Evolutionary conservation across 495 filamentous ascomycete genomes (phyloP), one percentile per base, ranked within the genome.

Genomic region (Aspergillus indologenus): DNA sequence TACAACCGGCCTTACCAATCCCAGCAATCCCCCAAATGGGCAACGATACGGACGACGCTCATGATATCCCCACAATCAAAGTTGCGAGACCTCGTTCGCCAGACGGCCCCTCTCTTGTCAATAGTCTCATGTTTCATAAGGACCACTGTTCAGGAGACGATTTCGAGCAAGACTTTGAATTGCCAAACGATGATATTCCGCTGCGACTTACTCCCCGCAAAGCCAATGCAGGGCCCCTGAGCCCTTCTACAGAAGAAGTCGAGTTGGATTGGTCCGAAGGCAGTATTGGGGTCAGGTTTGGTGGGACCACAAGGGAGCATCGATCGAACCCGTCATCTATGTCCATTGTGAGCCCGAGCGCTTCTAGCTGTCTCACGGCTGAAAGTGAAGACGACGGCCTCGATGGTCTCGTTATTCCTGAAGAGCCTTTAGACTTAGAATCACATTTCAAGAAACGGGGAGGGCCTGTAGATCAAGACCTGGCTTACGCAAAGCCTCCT

Each of bases 381-480:
- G 94, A 96, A 72, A 97, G 93, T 68, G 94, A 97, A 65, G 92
- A 96, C 65, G 94, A 97, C 61, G 85, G 87, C 6, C 80, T 97
- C 45, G 87, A 92, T 59, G 93, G 93, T 22, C 80, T 98, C 18
- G 73, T 95, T 17, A 79, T 98, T 31, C 94, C 94, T 0, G 81
- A 83, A 53, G 92, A 90, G 14, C 91, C 89, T 34, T 71, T 98
- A 17, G 84, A 96, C 68, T 87, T 98, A 62, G 83, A 82, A 40
- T 85, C 88, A 43, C 83, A 87, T 24, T 76, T 98, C 23, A 84
- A 88, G 57, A 87, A 86, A 69, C 81, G 88, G 47, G 81, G 85
- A 58, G 80, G 84, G 54, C 79, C 79, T 44, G 73, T 69, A 29
- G 75, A 76, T 22, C 72, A 81, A 17, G 79, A 81, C 40, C 24